A percentile compares a stretch with the other conserved stretches of the same genome.
These are phyloP conservation scores for Neoboletus magnificus DNA, from an alignment of 768 basidiomycete genomes.

Conservation along the genomic window DNA sequence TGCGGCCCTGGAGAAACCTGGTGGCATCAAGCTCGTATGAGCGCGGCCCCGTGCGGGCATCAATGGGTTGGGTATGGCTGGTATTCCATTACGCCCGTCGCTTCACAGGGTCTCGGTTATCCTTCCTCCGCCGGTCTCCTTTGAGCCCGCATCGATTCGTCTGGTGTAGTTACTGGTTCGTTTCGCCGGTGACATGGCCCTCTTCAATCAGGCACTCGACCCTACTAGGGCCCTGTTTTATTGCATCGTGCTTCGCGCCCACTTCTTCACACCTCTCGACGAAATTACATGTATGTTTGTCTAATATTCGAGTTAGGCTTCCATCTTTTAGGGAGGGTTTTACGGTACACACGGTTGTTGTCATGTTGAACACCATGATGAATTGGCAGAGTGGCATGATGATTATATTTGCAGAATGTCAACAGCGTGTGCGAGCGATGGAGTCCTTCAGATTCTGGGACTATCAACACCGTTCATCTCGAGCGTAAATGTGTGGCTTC, in stretches of 20 bases:
- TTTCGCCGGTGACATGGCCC: not conserved
- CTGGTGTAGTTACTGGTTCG: not conserved
- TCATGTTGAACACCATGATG: not conserved
- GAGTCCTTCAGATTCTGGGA: not conserved
- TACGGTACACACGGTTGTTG: not conserved
- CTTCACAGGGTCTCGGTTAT: not conserved
- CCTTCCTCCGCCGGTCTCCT: not conserved
- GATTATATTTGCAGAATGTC: not conserved
- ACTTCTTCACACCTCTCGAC: not conserved
- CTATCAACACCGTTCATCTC: not conserved
- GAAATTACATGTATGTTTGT: slow-evolving; percentile 2
- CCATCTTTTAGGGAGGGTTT: not conserved
- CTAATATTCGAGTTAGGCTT: not conserved
- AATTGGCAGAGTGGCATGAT: not conserved
- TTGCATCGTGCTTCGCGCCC: not conserved
- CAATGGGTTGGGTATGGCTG: not conserved
- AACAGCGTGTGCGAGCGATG: not conserved
- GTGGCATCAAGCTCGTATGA: slow-evolving; percentile 12
- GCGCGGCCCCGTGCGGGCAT: too few relatives aligned
- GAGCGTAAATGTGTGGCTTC: too few relatives aligned
- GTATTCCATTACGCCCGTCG: not conserved
- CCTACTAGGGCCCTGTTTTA: not conserved
- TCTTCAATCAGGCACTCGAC: not conserved
- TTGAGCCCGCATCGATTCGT: not conserved
- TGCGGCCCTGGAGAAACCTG: slow-evolving; percentile 7